A percentile compares a stretch with the other conserved stretches of the same genome.
Evolutionary conservation across 176 grass and related monocot species (phyloP).

Genomic region (maize (Zea mays)): DNA sequence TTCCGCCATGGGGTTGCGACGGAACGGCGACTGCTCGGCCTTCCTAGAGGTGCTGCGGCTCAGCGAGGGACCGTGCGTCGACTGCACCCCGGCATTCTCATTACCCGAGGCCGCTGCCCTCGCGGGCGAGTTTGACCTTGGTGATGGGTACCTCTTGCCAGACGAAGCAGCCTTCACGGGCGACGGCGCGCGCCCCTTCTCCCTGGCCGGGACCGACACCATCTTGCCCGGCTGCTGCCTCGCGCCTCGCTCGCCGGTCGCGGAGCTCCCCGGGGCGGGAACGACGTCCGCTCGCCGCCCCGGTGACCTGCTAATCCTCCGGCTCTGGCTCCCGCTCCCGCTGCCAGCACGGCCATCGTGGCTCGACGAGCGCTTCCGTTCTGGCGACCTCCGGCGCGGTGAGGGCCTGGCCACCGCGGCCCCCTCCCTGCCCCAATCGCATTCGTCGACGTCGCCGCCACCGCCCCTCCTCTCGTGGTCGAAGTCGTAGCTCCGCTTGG

Average conservation of each 20-base stretch:
- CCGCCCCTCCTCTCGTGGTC: slow-evolving; percentile 63
- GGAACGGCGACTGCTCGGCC: slow-evolving; percentile 65
- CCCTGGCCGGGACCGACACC: slow-evolving; percentile 72
- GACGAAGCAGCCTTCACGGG: slow-evolving; percentile 39
- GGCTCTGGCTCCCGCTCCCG: slow-evolving; percentile 49
- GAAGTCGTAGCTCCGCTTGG: slow-evolving; percentile 91
- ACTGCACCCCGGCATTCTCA: slow-evolving; percentile 45
- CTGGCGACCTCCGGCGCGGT: slow-evolving; percentile 67
- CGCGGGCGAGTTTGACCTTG: slow-evolving; percentile 70
- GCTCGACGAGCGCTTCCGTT: slow-evolving; percentile 72
- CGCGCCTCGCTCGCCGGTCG: slow-evolving; percentile 11
- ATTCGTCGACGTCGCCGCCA: slow-evolving; percentile 40
- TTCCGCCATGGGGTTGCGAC: slow-evolving; percentile 81
- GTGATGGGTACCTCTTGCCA: slow-evolving; percentile 64
- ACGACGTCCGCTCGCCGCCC: slow-evolving; percentile 49
- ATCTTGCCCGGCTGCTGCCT: slow-evolving; percentile 69
- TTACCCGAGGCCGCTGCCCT: slow-evolving; percentile 40
- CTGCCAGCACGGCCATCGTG: slow-evolving; percentile 43
- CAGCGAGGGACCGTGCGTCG: slow-evolving; percentile 53
- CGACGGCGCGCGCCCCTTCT: slow-evolving; percentile 52
- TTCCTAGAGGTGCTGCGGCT: slow-evolving; percentile 85
- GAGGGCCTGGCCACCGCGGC: slow-evolving; percentile 58
- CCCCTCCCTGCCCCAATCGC: slow-evolving; percentile 49
- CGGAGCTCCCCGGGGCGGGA: not conserved
- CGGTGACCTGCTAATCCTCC: slow-evolving; percentile 72